These are phyloP conservation scores for Rhododendron williamsianum DNA, from an alignment of 148 eudicot genomes.

Conservation along the genomic window DNA sequence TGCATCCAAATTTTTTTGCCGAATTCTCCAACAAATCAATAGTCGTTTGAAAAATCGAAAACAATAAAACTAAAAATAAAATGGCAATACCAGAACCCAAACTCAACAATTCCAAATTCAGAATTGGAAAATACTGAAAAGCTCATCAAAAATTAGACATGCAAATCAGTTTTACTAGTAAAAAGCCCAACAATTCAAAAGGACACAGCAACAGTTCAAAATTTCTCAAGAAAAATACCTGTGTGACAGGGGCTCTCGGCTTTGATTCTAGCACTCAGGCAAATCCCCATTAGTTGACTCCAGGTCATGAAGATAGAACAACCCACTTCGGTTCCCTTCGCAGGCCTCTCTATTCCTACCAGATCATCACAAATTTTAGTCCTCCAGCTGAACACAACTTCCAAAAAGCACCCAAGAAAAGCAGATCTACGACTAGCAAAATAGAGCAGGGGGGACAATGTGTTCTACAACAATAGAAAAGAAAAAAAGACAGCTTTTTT, in stretches of 20 bases:
- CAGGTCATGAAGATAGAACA: background rate
- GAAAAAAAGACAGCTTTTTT: background rate
- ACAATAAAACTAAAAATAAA: background rate
- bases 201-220: background rate
- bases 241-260: conserved; percentile 58
- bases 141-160: background rate
- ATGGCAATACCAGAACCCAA: background rate
- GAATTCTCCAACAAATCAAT: background rate
- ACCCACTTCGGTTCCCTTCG: background rate
- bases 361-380: background rate
- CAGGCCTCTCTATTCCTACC: background rate
- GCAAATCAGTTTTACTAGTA: background rate
- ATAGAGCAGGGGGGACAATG: background rate
- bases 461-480: background rate
- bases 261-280: conserved; percentile 66
- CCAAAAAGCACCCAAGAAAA: conserved; percentile 1
- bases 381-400: background rate
- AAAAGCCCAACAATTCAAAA: background rate
- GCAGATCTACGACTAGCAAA: conserved; percentile 18
- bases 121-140: background rate
- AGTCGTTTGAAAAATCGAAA: background rate
- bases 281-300: conserved; percentile 48
- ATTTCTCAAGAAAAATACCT: conserved; percentile 29
- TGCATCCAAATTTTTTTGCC: background rate
- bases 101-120: background rate